Evolutionary conservation across 257 asterid genomes (phyloP), one percentile per base, ranked within the genome.

Genomic region (Solanum paucissectum): DNA sequence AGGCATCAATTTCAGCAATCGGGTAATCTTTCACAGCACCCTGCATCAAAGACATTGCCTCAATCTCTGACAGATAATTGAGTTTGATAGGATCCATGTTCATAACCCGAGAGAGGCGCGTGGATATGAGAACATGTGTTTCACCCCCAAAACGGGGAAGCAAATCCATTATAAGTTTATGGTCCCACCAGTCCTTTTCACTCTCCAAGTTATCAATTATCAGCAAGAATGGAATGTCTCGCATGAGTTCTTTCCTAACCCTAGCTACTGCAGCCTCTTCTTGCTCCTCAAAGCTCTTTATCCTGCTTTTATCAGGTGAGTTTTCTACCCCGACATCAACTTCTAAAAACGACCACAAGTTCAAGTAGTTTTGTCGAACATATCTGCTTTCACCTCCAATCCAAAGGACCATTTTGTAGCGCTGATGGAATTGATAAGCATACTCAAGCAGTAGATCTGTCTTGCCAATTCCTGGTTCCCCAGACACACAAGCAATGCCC

Each of bases 161-260:
- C 44, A 97, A 92, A 88, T 97, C 99, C 98, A 97, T 96, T 66
- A 97, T 89, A 20, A 93, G 96, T 91, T 92, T 97, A 87, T 92
- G 95, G 72, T 95, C 99, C 99, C 99, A 97, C 99, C 99, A 97
- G 74, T 97, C 99, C 90, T 96, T 97, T 90, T 97, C 99, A 13
- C 88, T 94, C 93, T 97, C 99, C 91, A 97, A 89, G 85, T 95
- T 94, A 91, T 96, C 98, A 34, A 96, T 96, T 66, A 95, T 87
- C 32, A 96, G 91, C 75, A 96, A 83, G 91, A 93, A 96, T 0
- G 99, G 98, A 27, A 96, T 94, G 89, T 93, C 93, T 36, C 98
- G 90, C 96, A 93, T 94, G 85, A 95, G 95, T 92, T 95, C 98
- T 92, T 95, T 96, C 83, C 99, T 92, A 18, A 95, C 94, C 88